Evolutionary conservation across 116 monocot genomes (phyloP), one percentile per base, ranked within the genome.

Genomic region (Iris pallida): DNA sequence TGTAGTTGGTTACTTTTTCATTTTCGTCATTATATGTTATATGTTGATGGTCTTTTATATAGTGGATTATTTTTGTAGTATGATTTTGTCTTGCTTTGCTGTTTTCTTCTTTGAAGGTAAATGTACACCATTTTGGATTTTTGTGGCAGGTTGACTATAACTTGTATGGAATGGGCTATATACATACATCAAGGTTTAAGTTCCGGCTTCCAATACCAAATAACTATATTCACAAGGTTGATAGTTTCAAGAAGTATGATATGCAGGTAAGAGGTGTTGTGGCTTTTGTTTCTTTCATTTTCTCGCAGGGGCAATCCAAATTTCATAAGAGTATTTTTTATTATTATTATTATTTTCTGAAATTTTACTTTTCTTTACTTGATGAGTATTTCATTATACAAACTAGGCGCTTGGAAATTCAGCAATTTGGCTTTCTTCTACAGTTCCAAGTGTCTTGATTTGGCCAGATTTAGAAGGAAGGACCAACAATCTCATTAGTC

Each of bases 151-250:
- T 96, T 62, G 96, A 96, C 72, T 85, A 87, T 58, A 96, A 96
- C 71, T 87, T 96, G 69, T 85, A 89, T 81, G 96, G 96, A 62
- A 96, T 96, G 96, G 56, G 89, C 71, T 85, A 86, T 69, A 56
- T 96, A 72, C 96, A 89, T 73, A 57, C 76, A 30, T 83, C 85
- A 68, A 80, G 77, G 16, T 55, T 92, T 74, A 89, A 85, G 44
- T 92, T 96, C 67, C 84, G 96, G 43, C 75, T 64, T 66, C 92
- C 96, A 51, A 51, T 89, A 46, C 82, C 85, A 16, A 77, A 83
- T 73, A 47, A 18, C 44, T 70, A 77, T 62, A 30, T 62, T 9
- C 59, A 75, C 14, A 76, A 74, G 61, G 61, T 15, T 69, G n/a
- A 59, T 76, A 61, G 18, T 61, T 11, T 20, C 65, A 62, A 48